Evolutionary conservation across 805 yeast species (phyloP).

Genomic region (Lachancea thermotolerans): DNA sequence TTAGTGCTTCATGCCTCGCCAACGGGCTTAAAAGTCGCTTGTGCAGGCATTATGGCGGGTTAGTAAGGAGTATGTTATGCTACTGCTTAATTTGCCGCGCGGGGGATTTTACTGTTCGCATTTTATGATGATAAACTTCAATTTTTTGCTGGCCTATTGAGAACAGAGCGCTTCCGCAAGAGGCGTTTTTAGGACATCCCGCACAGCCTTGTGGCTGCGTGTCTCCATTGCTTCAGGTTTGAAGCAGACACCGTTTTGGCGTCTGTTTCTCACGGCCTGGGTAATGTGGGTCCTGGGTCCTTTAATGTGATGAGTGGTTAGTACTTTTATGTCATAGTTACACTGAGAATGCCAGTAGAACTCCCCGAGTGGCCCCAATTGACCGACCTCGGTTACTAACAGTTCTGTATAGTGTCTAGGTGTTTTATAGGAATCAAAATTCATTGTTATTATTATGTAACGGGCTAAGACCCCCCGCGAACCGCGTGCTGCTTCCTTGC

Average conservation of each 20-base stretch:
- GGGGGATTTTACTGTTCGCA: background rate
- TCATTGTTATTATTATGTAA: background rate
- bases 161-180: slow-evolving; percentile 22
- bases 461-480: too few species aligned
- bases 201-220: background rate
- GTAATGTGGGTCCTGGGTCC: slow-evolving; percentile 24
- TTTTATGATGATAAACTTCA: slow-evolving; percentile 29
- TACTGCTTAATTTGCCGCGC: too few species aligned
- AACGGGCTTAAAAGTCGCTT: background rate
- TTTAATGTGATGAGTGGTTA: slow-evolving; percentile 60
- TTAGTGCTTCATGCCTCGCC: background rate
- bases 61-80: too few species aligned
- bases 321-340: slow-evolving; percentile 67
- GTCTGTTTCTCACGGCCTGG: slow-evolving; percentile 3
- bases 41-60: too few species aligned
- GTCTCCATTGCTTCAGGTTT: slow-evolving; percentile 5
- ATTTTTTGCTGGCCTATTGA: slow-evolving; percentile 28
- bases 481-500: too few species aligned
- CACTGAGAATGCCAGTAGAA: slow-evolving; percentile 43
- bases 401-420: background rate
- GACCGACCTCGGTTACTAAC: background rate
- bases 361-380: background rate
- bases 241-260: slow-evolving; percentile 20
- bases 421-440: background rate
- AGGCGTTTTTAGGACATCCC: slow-evolving; percentile 18